Evolutionary conservation across 1,139 yeast genomes (phyloP).

Genomic region (Geotrichum candidum): DNA sequence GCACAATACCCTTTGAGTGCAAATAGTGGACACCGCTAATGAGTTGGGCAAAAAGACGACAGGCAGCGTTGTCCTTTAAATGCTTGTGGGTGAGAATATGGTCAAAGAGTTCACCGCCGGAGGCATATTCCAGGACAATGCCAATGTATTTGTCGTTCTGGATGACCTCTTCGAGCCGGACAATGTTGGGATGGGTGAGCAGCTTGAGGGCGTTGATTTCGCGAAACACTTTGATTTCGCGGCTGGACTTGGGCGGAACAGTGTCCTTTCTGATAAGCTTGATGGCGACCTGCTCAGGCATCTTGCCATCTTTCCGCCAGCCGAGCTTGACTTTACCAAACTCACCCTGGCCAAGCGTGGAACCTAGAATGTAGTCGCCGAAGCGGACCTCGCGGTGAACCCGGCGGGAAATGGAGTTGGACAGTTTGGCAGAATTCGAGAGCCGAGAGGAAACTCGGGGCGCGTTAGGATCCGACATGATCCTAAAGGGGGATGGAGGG

Average conservation of each 20-base stretch:
- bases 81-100: conserved; percentile 82
- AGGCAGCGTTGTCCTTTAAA: conserved; percentile 74
- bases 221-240: conserved; percentile 83
- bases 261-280: conserved; percentile 84
- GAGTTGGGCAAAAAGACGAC: conserved; percentile 83
- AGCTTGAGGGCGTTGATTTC: conserved; percentile 87
- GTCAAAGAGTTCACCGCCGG: conserved; percentile 95
- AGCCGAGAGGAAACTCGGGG: conserved; percentile 18
- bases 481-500: background rate
- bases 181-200: conserved; percentile 89
- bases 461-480: conserved; percentile 15
- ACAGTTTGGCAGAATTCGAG: conserved; percentile 18
- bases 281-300: conserved; percentile 58
- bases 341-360: conserved; percentile 97
- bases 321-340: conserved; percentile 97
- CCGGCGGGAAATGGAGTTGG: conserved; percentile 18
- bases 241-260: conserved; percentile 71
- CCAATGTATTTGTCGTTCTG: conserved; percentile 94
- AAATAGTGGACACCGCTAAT: conserved; percentile 90
- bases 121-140: conserved; percentile 90
- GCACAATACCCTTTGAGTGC: conserved; percentile 78
- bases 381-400: conserved; percentile 44
- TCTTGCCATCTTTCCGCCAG: conserved; percentile 58
- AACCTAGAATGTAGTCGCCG: conserved; percentile 83
- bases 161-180: conserved; percentile 82